phyloP scores from a whole-genome alignment of 495 filamentous ascomycete genomes.

The Penicillium subrubescens region DNA sequence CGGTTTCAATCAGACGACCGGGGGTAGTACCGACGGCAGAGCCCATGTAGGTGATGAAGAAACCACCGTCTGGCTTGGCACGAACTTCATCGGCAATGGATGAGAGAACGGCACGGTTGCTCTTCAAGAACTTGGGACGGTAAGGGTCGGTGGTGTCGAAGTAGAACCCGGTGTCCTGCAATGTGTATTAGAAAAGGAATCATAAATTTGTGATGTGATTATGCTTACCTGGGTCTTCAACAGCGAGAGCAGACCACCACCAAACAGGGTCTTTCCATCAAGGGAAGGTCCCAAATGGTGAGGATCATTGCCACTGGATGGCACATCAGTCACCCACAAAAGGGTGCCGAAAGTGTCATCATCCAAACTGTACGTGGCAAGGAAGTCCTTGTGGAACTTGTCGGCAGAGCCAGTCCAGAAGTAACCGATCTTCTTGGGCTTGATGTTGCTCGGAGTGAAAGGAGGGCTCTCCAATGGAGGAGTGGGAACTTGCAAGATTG shows the following conservation, averaged over 20 bases:
- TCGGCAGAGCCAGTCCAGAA: conserved; percentile 65
- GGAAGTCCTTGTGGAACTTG: conserved; percentile 62
- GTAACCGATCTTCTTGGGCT: conserved; percentile 68
- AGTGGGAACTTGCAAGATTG: conserved; percentile 60
- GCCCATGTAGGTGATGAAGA: conserved; percentile 64
- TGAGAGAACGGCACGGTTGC: conserved; percentile 56
- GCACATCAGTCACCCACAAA: conserved; percentile 60
- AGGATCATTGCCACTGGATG: conserved; percentile 61
- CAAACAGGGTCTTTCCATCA: conserved; percentile 62
- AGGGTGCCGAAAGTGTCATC: conserved; percentile 65
- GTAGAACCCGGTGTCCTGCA: conserved; percentile 62
- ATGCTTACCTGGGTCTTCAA: conserved; percentile 54
- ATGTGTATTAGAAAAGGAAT: background rate
- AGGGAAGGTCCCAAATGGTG: conserved; percentile 60
- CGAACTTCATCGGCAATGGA: conserved; percentile 66
- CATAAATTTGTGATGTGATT: background rate
- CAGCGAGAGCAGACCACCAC: conserved; percentile 62
- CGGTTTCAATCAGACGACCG: conserved; percentile 61
- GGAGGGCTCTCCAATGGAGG: conserved; percentile 57
- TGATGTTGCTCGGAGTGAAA: conserved; percentile 54
- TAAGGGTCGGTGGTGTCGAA: conserved; percentile 62
- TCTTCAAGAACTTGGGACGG: conserved; percentile 58
- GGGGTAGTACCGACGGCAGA: conserved; percentile 58
- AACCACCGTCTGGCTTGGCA: conserved; percentile 66
- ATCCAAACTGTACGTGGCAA: conserved; percentile 61